These are phyloP conservation scores for Botrytis deweyae DNA, from an alignment of 2,329 filamentous ascomycete genomes.

Conservation along the genomic window DNA sequence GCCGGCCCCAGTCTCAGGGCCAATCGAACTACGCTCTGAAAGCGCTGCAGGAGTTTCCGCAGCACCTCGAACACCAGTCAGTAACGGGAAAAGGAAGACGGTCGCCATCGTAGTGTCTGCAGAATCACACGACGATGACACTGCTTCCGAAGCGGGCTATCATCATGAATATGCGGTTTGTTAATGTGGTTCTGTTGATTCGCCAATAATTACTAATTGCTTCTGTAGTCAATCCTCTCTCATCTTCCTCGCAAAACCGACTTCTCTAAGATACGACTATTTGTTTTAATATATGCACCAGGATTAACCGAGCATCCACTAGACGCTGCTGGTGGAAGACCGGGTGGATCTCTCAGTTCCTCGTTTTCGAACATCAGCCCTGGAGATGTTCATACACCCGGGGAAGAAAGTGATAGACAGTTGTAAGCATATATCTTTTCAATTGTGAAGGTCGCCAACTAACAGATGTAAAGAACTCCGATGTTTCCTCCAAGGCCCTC, in stretches of 20 bases:
- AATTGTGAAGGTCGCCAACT: not conserved
- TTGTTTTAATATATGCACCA: slow-evolving; percentile 87
- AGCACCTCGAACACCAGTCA: slow-evolving; percentile 27
- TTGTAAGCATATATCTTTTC: slow-evolving; percentile 44
- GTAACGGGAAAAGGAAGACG: slow-evolving; percentile 58
- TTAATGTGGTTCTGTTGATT: slow-evolving; percentile 27
- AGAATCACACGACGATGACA: slow-evolving; percentile 59
- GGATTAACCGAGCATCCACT: slow-evolving; percentile 66
- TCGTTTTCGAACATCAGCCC: slow-evolving; percentile 85
- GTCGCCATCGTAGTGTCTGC: slow-evolving; percentile 90
- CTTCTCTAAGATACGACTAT: slow-evolving; percentile 71
- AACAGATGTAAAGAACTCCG: slow-evolving; percentile 1
- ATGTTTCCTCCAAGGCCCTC: slow-evolving; percentile 40
- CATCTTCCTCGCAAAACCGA: slow-evolving; percentile 80
- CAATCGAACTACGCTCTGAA: slow-evolving; percentile 33
- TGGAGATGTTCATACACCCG: slow-evolving; percentile 67
- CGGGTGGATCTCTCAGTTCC: slow-evolving; percentile 66
- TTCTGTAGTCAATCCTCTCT: slow-evolving; percentile 75
- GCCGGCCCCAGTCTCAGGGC: slow-evolving; percentile 29
- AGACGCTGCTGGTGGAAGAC: slow-evolving; percentile 55
- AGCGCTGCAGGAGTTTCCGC: slow-evolving; percentile 34
- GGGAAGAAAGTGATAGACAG: slow-evolving; percentile 60
- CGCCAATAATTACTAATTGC: slow-evolving; percentile 17
- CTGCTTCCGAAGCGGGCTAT: slow-evolving; percentile 59
- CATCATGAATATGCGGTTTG: slow-evolving; percentile 82